These are phyloP conservation scores for Exsudoporus frostii DNA, from an alignment of 768 basidiomycete species.

Conservation along the genomic window DNA sequence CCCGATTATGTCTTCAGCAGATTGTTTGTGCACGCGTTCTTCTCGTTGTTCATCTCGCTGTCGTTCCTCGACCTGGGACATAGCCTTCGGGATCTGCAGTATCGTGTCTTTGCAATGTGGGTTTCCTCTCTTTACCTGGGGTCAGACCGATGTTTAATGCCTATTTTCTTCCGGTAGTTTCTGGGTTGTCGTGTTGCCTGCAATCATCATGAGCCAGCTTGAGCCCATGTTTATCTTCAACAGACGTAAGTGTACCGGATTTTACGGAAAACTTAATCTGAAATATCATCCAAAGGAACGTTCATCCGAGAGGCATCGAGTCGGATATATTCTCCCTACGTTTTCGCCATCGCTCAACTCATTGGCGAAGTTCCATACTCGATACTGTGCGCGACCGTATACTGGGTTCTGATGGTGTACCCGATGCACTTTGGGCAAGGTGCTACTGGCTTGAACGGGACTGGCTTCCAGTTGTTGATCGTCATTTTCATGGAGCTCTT, in stretches of 20 bases:
- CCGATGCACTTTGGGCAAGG: conserved; percentile 69
- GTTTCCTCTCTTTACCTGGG: conserved; percentile 17
- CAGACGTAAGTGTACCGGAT: conserved; percentile 41
- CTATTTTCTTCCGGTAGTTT: conserved; percentile 38
- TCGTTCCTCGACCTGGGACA: conserved; percentile 76
- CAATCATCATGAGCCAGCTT: conserved; percentile 65
- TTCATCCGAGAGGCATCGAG: conserved; percentile 66
- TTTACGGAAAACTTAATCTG: background rate
- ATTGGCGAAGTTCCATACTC: conserved; percentile 79
- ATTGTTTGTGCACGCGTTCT: conserved; percentile 69
- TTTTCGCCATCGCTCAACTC: conserved; percentile 81
- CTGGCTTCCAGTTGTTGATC: conserved; percentile 69
- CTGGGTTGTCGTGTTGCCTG: conserved; percentile 65
- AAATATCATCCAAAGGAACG: conserved; percentile 25
- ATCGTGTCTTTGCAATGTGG: conserved; percentile 76
- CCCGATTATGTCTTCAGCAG: conserved; percentile 86
- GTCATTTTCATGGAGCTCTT: conserved; percentile 70
- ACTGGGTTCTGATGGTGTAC: conserved; percentile 76
- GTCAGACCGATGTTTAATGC: background rate
- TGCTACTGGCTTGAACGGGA: conserved; percentile 54
- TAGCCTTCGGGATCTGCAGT: conserved; percentile 66
- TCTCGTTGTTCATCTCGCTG: conserved; percentile 69
- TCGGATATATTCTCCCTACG: conserved; percentile 81
- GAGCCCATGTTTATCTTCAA: conserved; percentile 82
- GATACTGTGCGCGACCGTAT: conserved; percentile 63